A percentile compares a stretch with the other conserved stretches of the same genome.
Evolutionary conservation across 768 basidiomycete species (phyloP).

Genomic region (Russula earlei): DNA sequence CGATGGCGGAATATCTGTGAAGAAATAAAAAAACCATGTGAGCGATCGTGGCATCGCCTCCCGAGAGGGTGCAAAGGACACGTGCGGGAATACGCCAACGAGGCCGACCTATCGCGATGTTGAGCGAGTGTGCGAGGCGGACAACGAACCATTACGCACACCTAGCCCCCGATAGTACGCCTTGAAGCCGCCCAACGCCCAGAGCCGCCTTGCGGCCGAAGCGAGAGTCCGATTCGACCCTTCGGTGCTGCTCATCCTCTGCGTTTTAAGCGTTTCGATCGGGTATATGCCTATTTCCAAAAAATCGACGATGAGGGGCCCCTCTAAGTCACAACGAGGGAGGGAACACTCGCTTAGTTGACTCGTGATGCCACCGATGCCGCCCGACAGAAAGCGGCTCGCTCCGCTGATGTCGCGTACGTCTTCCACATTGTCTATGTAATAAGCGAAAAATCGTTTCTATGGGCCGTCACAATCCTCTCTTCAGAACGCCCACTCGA

Average conservation of each 20-base stretch:
- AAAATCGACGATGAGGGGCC: constrained; percentile 21
- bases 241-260: constrained; percentile 90
- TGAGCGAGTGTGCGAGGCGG: constrained; percentile 16
- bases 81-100: constrained; percentile 91
- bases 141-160: constrained; percentile 40
- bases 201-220: constrained; percentile 61
- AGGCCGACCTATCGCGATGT: constrained; percentile 65
- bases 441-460: constrained; percentile 91
- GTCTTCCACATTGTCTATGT: constrained; percentile 88
- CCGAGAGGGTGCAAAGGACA: constrained; percentile 10
- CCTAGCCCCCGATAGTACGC: constrained; percentile 88
- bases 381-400: constrained; percentile 91
- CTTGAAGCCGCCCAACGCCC: constrained; percentile 66
- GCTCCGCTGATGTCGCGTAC: constrained; percentile 58
- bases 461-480: constrained; percentile 26
- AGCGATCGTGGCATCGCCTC: constrained; percentile 4
- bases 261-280: constrained; percentile 94
- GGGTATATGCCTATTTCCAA: constrained; percentile 76
- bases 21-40: background rate
- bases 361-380: constrained; percentile 89
- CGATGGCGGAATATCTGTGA: constrained; percentile 79
- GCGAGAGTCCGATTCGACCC: constrained; percentile 47
- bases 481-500: background rate
- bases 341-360: constrained; percentile 64
- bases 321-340: constrained; percentile 1